Evolutionary conservation across 1,284 basidiomycete species (phyloP).

Genomic region (Cryptococcus jaspeensis): DNA sequence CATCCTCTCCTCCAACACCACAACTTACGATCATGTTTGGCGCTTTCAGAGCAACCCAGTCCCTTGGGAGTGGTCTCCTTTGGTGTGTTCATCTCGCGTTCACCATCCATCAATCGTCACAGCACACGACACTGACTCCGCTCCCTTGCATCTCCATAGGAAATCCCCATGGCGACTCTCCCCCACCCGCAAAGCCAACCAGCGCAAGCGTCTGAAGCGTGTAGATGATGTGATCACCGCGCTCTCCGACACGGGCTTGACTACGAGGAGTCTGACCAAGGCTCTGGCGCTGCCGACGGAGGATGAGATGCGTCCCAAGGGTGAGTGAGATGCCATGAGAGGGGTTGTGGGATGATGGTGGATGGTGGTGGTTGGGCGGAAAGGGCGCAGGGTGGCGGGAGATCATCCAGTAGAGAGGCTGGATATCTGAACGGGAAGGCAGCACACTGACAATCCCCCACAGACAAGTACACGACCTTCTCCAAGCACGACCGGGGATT

Average conservation of each 20-base stretch:
- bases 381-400: neutral
- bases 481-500: slow-evolving; percentile 67
- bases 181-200: slow-evolving; percentile 84
- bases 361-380: neutral
- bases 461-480: slow-evolving; percentile 96
- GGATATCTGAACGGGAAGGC: neutral
- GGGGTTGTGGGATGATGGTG: neutral
- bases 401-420: neutral
- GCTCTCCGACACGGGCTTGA: slow-evolving; percentile 73
- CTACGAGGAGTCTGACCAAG: slow-evolving; percentile 58
- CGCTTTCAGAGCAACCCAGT: slow-evolving; percentile 31
- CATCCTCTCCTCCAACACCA: no score
- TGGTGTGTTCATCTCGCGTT: slow-evolving; percentile 26
- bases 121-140: neutral
- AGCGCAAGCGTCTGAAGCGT: slow-evolving; percentile 79
- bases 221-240: slow-evolving; percentile 92
- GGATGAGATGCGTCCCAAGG: slow-evolving; percentile 51
- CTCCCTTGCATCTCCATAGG: slow-evolving; percentile 56
- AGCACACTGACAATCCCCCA: slow-evolving; percentile 18
- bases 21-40: slow-evolving; percentile 28
- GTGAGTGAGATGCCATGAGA: slow-evolving; percentile 38
- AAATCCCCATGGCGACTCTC: slow-evolving; percentile 94
- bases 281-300: slow-evolving; percentile 47
- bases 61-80: slow-evolving; percentile 36
- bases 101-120: neutral